Conservation (phyloP, 1,284 basidiomycete species). For the Fereydounia khargensis region DNA sequence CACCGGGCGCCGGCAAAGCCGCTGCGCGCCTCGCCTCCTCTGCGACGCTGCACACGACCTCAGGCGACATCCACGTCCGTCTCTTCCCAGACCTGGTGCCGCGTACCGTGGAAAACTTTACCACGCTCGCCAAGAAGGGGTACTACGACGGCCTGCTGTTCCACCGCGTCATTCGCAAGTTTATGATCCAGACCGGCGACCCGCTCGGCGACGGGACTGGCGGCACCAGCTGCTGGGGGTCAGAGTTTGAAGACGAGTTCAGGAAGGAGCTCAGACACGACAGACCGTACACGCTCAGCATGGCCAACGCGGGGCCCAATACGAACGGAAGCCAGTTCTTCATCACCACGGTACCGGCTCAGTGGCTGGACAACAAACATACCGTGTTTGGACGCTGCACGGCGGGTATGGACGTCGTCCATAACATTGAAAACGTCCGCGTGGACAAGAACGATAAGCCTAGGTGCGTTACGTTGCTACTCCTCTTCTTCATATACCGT, state of each 20-base stretch:
- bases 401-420: constrained; percentile 63
- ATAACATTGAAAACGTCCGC: constrained; percentile 77
- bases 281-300: constrained; percentile 91
- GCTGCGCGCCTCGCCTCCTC: constrained; percentile 1
- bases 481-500: too few species aligned
- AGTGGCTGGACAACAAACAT: constrained; percentile 74
- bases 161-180: constrained; percentile 97
- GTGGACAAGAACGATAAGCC: constrained; percentile 59
- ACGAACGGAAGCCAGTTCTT: constrained; percentile 99
- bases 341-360: constrained; percentile 91
- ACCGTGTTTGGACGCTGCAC: constrained; percentile 64
- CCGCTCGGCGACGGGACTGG: constrained; percentile 95
- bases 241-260: constrained; percentile 95
- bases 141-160: constrained; percentile 94
- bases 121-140: constrained; percentile 83
- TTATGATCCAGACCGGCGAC: constrained; percentile 99
- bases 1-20: constrained; percentile 65
- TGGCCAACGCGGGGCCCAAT: constrained; percentile 93
- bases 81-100: constrained; percentile 89
- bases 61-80: constrained; percentile 82
- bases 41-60: constrained; percentile 89
- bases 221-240: constrained; percentile 87
- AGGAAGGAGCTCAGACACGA: constrained; percentile 81
- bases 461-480: too few species aligned
- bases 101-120: constrained; percentile 95